Evolutionary conservation across 805 yeast species (phyloP).

Genomic region (Candida namnaoensis): DNA sequence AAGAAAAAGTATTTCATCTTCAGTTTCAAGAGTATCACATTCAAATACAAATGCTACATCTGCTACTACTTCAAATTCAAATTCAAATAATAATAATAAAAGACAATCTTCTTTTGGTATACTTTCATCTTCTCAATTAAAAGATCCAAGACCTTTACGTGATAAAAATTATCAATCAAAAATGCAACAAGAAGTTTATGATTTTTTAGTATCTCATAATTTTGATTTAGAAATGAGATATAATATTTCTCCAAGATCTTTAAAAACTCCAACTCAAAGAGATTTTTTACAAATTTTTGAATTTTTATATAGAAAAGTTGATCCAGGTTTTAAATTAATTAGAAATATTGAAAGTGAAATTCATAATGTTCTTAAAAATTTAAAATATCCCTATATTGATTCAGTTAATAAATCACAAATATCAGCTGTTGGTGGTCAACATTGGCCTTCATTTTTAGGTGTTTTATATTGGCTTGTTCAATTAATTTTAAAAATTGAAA

Average conservation of each 20-base stretch:
- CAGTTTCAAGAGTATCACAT: too few relatives aligned
- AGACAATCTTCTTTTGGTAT: conserved; percentile 18
- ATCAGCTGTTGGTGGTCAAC: conserved; percentile 84
- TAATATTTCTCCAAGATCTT: conserved; percentile 52
- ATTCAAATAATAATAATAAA: neutral
- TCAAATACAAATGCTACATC: too few relatives aligned
- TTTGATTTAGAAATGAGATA: conserved; percentile 74
- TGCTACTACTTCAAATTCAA: too few relatives aligned
- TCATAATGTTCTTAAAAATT: conserved; percentile 49
- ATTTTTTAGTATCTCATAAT: conserved; percentile 50
- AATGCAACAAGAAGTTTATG: conserved; percentile 60
- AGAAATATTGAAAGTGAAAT: conserved; percentile 71
- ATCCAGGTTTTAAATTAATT: conserved; percentile 68
- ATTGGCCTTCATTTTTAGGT: conserved; percentile 80
- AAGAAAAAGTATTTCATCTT: conserved; percentile 13
- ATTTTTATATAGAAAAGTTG: conserved; percentile 68
- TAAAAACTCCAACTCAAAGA: conserved; percentile 77
- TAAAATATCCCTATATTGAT: conserved; percentile 76
- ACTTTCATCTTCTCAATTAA: conserved; percentile 6
- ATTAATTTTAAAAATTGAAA: conserved; percentile 36
- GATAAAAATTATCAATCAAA: conserved; percentile 60
- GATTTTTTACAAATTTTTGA: conserved; percentile 74
- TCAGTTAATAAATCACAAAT: conserved; percentile 77
- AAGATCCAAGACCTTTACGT: conserved; percentile 72
- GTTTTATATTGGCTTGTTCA: conserved; percentile 77